A percentile compares a stretch with the other conserved stretches of the same genome.
Conservation (phyloP, 371 early-diverging fungal genomes). For the Rhizopus stolonifer region DNA sequence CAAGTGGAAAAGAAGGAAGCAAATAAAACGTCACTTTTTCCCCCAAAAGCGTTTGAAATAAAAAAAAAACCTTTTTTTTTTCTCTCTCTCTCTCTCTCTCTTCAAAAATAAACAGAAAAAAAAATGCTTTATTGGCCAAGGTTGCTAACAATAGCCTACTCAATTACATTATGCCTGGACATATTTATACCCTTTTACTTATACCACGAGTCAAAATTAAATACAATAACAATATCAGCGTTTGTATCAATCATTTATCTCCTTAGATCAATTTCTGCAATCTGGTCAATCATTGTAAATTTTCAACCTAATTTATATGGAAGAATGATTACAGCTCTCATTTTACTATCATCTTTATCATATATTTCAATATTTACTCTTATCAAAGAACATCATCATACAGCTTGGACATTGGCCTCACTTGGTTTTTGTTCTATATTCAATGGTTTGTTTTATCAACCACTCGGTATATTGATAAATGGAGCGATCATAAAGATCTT, state of each 20-base stretch:
- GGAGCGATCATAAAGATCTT: slow-evolving; percentile 32
- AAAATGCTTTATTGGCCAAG: slow-evolving; percentile 26
- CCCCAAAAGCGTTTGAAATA: neutral
- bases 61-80: neutral
- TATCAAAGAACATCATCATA: neutral
- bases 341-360: slow-evolving; percentile 8
- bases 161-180: slow-evolving; percentile 20
- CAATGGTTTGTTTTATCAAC: slow-evolving; percentile 31
- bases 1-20: neutral
- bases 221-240: slow-evolving; percentile 7
- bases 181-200: slow-evolving; percentile 25
- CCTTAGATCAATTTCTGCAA: slow-evolving; percentile 10
- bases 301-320: slow-evolving; percentile 10
- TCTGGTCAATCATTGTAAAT: slow-evolving; percentile 14
- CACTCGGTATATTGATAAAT: slow-evolving; percentile 27
- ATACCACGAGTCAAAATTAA: slow-evolving; percentile 12
- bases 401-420: slow-evolving; percentile 2
- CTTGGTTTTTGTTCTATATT: slow-evolving; percentile 9
- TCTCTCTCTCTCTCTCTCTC: neutral
- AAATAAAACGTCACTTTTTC: neutral
- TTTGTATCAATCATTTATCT: slow-evolving; percentile 13
- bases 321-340: slow-evolving; percentile 2
- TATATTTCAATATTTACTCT: slow-evolving; percentile 5
- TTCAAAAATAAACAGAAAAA: neutral
- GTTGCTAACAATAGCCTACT: slow-evolving; percentile 18